phyloP scores from a whole-genome alignment of 345 rosid genomes.

The Firmiana major region DNA sequence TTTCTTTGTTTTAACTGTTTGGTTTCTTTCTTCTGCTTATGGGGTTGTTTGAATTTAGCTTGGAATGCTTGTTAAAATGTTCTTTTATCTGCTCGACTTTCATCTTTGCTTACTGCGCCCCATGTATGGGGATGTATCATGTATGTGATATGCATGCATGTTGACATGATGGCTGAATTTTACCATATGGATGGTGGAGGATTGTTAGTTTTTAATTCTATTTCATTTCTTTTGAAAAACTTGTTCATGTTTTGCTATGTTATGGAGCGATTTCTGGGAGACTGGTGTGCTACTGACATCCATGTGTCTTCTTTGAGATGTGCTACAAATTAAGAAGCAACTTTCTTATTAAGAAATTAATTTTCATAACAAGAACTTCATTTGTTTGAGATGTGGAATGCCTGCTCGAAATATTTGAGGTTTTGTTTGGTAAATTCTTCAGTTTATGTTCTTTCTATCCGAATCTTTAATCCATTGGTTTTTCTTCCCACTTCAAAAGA shows the following conservation, averaged over 20 bases:
- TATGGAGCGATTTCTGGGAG: not conserved
- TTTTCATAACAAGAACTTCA: not conserved
- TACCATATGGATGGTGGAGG: not conserved
- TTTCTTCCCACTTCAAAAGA: too few relatives aligned
- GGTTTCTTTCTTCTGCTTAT: not conserved
- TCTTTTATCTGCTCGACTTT: not conserved
- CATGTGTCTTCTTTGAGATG: not conserved
- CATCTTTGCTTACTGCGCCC: not conserved
- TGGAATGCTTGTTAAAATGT: not conserved
- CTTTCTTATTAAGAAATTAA: too few relatives aligned
- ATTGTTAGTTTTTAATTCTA: not conserved
- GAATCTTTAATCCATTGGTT: too few relatives aligned
- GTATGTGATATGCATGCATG: not conserved
- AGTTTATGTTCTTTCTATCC: not conserved
- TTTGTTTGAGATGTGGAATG: not conserved
- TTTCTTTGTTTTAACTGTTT: conserved; percentile 1
- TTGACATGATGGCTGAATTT: not conserved
- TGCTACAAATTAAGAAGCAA: too few relatives aligned
- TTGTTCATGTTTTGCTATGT: not conserved
- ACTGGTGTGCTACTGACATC: not conserved
- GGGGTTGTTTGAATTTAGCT: conserved; percentile 4
- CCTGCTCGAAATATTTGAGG: not conserved
- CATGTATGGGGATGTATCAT: conserved; percentile 1
- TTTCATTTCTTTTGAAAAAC: not conserved
- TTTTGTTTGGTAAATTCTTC: not conserved